phyloP scores from a whole-genome alignment of 768 basidiomycete species.

The Guyanaporus albipodus region DNA sequence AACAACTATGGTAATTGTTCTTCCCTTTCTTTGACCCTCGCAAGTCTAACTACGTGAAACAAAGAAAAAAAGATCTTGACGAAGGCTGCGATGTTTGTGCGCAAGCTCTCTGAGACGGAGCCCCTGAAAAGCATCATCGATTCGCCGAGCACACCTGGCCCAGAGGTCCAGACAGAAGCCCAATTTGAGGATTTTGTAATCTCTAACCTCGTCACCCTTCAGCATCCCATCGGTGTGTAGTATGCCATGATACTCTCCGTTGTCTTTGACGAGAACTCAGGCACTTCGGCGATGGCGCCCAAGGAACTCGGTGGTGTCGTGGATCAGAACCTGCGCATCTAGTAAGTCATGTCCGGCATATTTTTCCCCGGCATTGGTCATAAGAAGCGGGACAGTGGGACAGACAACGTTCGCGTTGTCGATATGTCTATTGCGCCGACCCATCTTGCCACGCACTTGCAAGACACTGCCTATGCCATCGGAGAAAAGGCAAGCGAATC shows the following conservation, averaged over 20 bases:
- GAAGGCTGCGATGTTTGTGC: conserved; percentile 11
- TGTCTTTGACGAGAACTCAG: conserved; percentile 5
- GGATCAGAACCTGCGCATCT: conserved; percentile 12
- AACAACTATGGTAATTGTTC: conserved; percentile 8
- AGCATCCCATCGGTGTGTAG: conserved; percentile 15
- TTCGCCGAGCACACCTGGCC: conserved; percentile 17
- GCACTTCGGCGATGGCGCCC: conserved; percentile 20
- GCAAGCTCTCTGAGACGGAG: conserved; percentile 13
- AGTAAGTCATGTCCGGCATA: not conserved
- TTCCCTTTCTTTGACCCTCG: not conserved
- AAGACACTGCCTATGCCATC: conserved; percentile 18
- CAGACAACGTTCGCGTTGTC: conserved; percentile 14
- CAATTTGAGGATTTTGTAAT: conserved; percentile 15
- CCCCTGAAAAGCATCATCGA: conserved; percentile 16
- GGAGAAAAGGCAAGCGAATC: conserved; percentile 10
- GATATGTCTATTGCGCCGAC: conserved; percentile 17
- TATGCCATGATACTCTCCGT: too few relatives aligned
- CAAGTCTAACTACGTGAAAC: not conserved
- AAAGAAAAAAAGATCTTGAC: conserved; percentile 16
- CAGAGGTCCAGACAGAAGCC: conserved; percentile 15
- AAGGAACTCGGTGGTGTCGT: conserved; percentile 17
- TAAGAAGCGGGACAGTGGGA: conserved; percentile 5
- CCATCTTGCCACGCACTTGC: conserved; percentile 11
- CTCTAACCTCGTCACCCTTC: not conserved
- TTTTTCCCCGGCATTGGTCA: not conserved